Evolutionary conservation across 257 asterid genomes (phyloP), one percentile per base, ranked within the genome.

Genomic region (Nicotiana tabacum): DNA sequence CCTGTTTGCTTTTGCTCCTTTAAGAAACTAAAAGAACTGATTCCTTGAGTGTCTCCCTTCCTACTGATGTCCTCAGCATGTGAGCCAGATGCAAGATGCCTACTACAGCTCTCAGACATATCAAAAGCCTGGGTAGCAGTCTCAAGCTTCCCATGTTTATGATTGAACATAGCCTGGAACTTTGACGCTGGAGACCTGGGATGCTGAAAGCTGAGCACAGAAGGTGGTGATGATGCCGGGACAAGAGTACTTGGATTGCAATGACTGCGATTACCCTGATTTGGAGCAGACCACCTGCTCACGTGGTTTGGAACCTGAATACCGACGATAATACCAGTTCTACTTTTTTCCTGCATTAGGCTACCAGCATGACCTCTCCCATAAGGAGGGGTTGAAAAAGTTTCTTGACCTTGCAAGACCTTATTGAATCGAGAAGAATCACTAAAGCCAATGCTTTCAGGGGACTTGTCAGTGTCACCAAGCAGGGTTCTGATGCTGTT

Each of bases 371-470:
- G 85, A 79, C 86, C 85, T 67, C 92, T 86, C 82, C 93, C 90
- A 78, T 84, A 83, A 21, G 91, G 80, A 77, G 89, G 88, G 87
- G 81, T 77, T 39, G 88, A n/a, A 80, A 78, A 21, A 32, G 90
- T 89, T 96, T 96, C 99, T 96, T 94, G 99, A 94, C 98, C 98
- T 94, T 96, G 99, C 98, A 93, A 94, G 98, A 94, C 98, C 98
- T 90, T 91, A 48, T 85, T 90, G 93, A 87, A 90, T 84, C 89
- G 93, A 81, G 85, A 90, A 89, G 97, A 84, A 77, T 92, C 91
- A 70, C 87, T 88, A 81, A 84, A 86, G 70, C 85, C 87, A 30
- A 77, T 56, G 77, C 86, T 85, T 77, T 89, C 90, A 15, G 81
- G 80, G 58, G 89, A 83, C 85, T 84, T 70, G 74, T 79, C 84